Evolutionary conservation across 306 rosid species (phyloP), one percentile per base, ranked within the genome.

Genomic region (Trichosanthes truncata): DNA sequence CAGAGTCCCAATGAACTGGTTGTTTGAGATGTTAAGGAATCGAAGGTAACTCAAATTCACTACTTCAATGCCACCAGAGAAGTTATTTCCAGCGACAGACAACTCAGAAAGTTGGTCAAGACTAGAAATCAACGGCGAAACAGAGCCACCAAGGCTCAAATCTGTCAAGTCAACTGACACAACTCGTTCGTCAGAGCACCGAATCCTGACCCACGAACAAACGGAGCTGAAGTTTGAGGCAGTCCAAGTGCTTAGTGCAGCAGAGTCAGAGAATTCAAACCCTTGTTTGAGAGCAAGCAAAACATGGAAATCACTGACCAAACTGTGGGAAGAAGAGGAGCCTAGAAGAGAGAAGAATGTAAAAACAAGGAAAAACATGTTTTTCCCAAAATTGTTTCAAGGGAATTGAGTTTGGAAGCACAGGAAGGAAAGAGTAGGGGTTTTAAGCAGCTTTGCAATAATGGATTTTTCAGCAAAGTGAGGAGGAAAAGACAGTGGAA

Each of bases 81-180:
- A 85, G 84, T 91, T 90, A 87, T 93, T 93, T 40, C 97, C 95
- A 45, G 95, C 86, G 3, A 93, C 85, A 6, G 95, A 91, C 77
- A 93, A 89, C 83, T 80, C 81, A 23, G 88, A 75, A 80, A 93
- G 93, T 17, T 65, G 79, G 76, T 91, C 91, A 21, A 93, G 98
- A 43, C 73, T 80, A 2, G 95, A 83, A 78, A 90, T 78, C 66
- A 81, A 78, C 18, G 92, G 89, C 3, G 93, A 89, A 53, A 93
- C 89, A 69, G 89, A 87, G 66, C 97, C 97, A 53, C 9, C 72
- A 9, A 93, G 88, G 60, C 63, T 63, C 79, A 93, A 81, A 79
- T 91, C 89, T 26, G 93, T 86, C 46, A 93, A 84, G 88, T 90
- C 90, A 14, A 93, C 40, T 0, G 89, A 86, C 29, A 83, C 89